These are phyloP conservation scores for Peronospora belbahrii DNA, from an alignment of 352 stramenopile species.

Conservation along the genomic window DNA sequence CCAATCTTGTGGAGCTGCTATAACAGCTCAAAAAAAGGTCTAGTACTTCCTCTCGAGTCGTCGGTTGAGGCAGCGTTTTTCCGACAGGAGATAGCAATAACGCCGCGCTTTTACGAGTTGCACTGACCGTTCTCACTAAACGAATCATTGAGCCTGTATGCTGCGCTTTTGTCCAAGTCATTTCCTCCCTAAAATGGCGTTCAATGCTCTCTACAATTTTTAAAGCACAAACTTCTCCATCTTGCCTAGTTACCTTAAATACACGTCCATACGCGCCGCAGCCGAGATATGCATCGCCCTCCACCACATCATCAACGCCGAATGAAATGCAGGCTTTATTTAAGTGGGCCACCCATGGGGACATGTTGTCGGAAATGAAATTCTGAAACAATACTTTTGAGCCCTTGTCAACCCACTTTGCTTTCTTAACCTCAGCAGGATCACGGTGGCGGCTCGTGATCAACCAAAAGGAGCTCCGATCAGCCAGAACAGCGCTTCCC, in stretches of 20 bases:
- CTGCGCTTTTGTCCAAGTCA: slow-evolving; percentile 12
- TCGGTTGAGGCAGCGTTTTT: slow-evolving; percentile 22
- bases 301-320: slow-evolving; percentile 19
- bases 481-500: slow-evolving; percentile 19
- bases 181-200: slow-evolving; percentile 17
- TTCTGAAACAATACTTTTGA: slow-evolving; percentile 24
- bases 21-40: too few species aligned
- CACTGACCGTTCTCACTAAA: slow-evolving; percentile 10
- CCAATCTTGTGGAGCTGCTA: too few species aligned
- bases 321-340: slow-evolving; percentile 13
- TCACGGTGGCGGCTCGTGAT: slow-evolving; percentile 16
- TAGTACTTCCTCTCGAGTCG: slow-evolving; percentile 21
- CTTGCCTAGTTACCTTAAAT: slow-evolving; percentile 15
- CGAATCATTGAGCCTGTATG: slow-evolving; percentile 21
- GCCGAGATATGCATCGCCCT: slow-evolving; percentile 23
- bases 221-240: slow-evolving; percentile 11
- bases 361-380: slow-evolving; percentile 17
- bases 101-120: slow-evolving; percentile 15
- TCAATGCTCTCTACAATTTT: slow-evolving; percentile 10
- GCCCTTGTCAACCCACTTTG: slow-evolving; percentile 13
- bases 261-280: slow-evolving; percentile 13
- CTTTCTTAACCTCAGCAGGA: slow-evolving; percentile 13
- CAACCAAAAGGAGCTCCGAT: slow-evolving; percentile 23
- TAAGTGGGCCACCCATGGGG: slow-evolving; percentile 17
- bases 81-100: slow-evolving; percentile 29